Evolutionary conservation across 129 eudicot genomes (phyloP), one percentile per base, ranked within the genome.

Genomic region (Escallonia rubra): DNA sequence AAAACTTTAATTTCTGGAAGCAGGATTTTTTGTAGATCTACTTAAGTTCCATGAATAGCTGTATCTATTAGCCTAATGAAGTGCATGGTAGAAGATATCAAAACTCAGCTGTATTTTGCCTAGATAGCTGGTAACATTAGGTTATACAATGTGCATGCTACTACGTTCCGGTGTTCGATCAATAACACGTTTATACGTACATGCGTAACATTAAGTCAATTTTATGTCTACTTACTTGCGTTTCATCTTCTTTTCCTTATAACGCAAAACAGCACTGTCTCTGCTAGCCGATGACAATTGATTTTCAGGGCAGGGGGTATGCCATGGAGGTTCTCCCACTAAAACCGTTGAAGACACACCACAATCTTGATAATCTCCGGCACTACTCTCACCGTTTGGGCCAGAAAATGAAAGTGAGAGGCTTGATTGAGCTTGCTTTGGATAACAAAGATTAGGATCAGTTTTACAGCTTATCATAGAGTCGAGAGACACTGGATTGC

Each of bases 321-420:
- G 41, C 80, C 77, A 72, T n/a, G 81, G 88, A 56, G 82, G 83
- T 61, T 82, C 92, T 11, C 84, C 89, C 71, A 61, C 43, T 10
- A 77, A 58, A 70, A 74, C 75, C 77, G 66, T 69, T 11, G 88
- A 81, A 23, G 97, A 88, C 61, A 94, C 95, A 40, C 91, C 94
- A 78, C 94, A 92, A 64, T 88, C 98, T 77, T 92, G 98, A 80
- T 88, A 81, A 76, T 92, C 96, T 55, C 79, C 94, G 42, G 75
- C 89, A 64, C 82, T 85, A 48, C 86, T 87, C 72, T 92, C 98
- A 8, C 96, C 96, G 0, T 89, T 83, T 15, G 86, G 65, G 65
- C 82, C 88, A 40, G 96, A 88, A 83, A 88, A 92, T 3, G 97
- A 85, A 63, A 91, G 74, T 3, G 97, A 85, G 65, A 91, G 74